These are phyloP conservation scores for Diospyros lotus DNA, from an alignment of 148 eudicot genomes.

Conservation along the genomic window DNA sequence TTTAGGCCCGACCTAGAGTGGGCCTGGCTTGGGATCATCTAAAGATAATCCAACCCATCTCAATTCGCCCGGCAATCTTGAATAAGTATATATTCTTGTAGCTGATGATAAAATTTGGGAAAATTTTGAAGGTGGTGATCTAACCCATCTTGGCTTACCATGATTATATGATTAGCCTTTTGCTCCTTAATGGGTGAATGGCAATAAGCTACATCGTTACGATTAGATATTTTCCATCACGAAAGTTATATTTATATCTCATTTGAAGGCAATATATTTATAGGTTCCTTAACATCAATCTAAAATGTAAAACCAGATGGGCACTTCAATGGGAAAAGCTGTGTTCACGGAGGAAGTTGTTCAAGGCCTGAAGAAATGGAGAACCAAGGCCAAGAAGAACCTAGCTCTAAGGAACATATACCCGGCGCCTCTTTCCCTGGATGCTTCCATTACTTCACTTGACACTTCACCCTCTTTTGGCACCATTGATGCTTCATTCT, in stretches of 20 bases:
- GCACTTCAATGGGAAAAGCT: slow-evolving; percentile 28
- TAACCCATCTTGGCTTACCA: too few relatives aligned
- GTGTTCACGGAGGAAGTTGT: slow-evolving; percentile 30
- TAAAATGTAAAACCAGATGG: slow-evolving; percentile 27
- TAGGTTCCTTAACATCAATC: not conserved
- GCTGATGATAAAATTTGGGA: too few relatives aligned
- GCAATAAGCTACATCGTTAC: not conserved
- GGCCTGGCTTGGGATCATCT: too few relatives aligned
- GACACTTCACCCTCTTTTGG: slow-evolving; percentile 24
- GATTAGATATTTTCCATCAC: too few relatives aligned
- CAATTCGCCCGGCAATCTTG: too few relatives aligned
- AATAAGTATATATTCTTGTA: too few relatives aligned
- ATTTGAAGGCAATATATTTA: not conserved
- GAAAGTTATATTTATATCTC: not conserved
- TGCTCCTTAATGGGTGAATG: too few relatives aligned
- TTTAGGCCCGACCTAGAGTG: too few relatives aligned
- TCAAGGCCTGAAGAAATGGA: slow-evolving; percentile 27
- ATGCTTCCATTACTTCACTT: slow-evolving; percentile 19
- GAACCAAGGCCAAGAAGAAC: slow-evolving; percentile 24
- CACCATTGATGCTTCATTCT: slow-evolving; percentile 9
- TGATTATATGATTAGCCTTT: too few relatives aligned
- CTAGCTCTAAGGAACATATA: slow-evolving; percentile 11
- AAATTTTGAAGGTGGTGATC: too few relatives aligned
- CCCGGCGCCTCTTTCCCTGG: slow-evolving; percentile 11
- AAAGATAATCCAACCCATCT: too few relatives aligned